phyloP scores from a whole-genome alignment of 345 rosid species.

The Brassica rapa region DNA sequence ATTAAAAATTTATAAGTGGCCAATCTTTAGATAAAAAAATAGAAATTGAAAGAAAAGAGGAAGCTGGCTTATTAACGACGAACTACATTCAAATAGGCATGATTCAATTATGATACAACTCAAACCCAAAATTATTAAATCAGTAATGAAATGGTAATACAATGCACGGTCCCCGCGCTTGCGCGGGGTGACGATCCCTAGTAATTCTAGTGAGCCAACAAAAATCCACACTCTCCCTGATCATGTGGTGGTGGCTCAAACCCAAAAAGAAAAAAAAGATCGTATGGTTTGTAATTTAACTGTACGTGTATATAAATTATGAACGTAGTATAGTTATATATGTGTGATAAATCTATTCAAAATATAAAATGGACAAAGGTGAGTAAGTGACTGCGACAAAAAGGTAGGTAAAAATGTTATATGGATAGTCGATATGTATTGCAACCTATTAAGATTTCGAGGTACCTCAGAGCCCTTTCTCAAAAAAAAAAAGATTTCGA shows the following conservation, averaged over 20 bases:
- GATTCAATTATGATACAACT: too few species aligned
- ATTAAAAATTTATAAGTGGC: too few species aligned
- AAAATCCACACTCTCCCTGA: neutral
- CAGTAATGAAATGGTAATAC: too few species aligned
- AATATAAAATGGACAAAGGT: neutral
- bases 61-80: too few species aligned
- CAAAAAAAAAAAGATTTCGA: neutral
- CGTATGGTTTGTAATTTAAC: neutral
- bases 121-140: too few species aligned
- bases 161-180: too few species aligned
- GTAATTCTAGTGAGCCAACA: neutral
- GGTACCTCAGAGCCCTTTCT: neutral
- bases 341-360: neutral
- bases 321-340: neutral
- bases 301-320: neutral
- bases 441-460: neutral
- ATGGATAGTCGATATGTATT: neutral
- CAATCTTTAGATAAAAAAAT: too few species aligned
- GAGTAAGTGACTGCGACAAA: neutral
- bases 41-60: too few species aligned
- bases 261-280: too few species aligned
- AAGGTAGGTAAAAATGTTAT: neutral
- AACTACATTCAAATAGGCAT: too few species aligned
- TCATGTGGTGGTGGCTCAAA: neutral
- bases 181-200: too few species aligned